Evolutionary conservation across 352 stramenopile species (phyloP), one percentile per base, ranked within the genome.

Genomic region (Phytophthora uliginosa): DNA sequence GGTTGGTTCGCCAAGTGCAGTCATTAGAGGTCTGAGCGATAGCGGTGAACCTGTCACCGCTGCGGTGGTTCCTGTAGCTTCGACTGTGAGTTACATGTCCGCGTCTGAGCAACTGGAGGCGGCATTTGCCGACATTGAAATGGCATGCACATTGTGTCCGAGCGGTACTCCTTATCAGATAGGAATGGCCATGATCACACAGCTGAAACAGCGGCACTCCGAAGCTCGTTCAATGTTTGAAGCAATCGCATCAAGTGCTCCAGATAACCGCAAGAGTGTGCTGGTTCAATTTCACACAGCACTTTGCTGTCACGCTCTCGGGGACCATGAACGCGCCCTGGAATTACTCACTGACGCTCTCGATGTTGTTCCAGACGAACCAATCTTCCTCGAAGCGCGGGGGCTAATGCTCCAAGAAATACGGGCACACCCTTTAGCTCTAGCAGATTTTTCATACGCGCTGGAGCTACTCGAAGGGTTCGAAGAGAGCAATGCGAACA

Each of bases 151-250:
- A 9, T 63, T 93, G 12, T 76, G 73, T 5, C 79, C 85, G 3
- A 83, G 31, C 12, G 66, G 66, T 1, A 66, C 73, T 33, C 75
- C 83, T 31, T 94, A 91, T 24, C 76, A 93, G 47, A 79, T 91
- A 36, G 85, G 85, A 13, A 87, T 94, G 80, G 88, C 83, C 10
- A 94, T 94, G 86, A 90, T 94, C 58, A 80, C 74, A 22, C 86
- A 94, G 60, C 78, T 95, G 10, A 81, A 81, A 52, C 67, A 89
- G 38, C 71, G 83, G 4, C 74, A 91, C 66, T 63, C 68, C 4
- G 71, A 77, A 1, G 86, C 85, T 26, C 70, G 75, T 12, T 48
- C 31, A 7, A 77, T 85, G 24, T 89, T 94, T 48, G 69, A 81
- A 28, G 68, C 75, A 12, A 74, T 79, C 2, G 52, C 59, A 40